These are phyloP conservation scores for Fusarium duplospermum DNA, from an alignment of 2,329 filamentous ascomycete species.

Conservation along the genomic window DNA sequence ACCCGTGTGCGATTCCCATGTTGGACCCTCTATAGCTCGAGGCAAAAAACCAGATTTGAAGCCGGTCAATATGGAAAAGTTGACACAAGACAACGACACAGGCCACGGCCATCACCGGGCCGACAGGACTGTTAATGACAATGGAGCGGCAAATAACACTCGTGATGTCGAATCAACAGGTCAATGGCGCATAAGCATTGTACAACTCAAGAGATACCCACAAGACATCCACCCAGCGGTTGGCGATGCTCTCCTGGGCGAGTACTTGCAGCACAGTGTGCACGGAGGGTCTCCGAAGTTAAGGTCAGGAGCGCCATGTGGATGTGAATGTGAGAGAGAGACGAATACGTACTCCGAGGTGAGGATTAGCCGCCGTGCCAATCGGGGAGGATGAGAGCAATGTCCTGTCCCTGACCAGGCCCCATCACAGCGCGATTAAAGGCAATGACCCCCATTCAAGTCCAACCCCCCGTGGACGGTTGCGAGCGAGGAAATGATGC, in stretches of 20 bases:
- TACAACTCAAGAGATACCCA: conserved; percentile 11
- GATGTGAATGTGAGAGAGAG: background rate
- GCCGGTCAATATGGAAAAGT: background rate
- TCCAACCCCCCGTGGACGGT: conserved; percentile 6
- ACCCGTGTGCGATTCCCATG: background rate
- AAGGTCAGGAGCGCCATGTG: background rate
- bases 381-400: conserved; percentile 7
- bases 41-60: background rate
- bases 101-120: conserved; percentile 7
- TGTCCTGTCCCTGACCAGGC: background rate
- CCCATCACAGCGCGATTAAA: conserved; percentile 7
- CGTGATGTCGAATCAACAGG: conserved; percentile 8
- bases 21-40: background rate
- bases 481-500: conserved; percentile 1
- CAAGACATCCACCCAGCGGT: background rate
- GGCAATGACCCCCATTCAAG: conserved; percentile 8
- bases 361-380: conserved; percentile 21
- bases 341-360: background rate
- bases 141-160: conserved; percentile 12
- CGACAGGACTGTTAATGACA: conserved; percentile 10
- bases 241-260: background rate
- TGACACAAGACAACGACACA: conserved; percentile 13
- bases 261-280: background rate
- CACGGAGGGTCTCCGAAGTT: background rate
- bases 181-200: conserved; percentile 15